Conservation (phyloP, 2,329 filamentous ascomycete species). For the Aspergillus ochraceoroseus region DNA sequence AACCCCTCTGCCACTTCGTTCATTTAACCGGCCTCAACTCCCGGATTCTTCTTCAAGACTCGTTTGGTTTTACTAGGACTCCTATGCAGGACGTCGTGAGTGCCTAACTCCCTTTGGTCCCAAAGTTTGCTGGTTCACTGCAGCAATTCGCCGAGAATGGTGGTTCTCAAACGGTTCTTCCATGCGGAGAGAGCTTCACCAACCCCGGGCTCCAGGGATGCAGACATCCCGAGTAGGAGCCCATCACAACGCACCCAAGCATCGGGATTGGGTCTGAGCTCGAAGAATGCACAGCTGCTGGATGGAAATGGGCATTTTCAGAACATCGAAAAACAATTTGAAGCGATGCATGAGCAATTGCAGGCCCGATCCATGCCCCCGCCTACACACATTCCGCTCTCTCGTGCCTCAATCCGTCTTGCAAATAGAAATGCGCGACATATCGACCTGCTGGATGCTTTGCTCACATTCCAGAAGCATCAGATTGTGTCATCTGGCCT, state of each 20-base stretch:
- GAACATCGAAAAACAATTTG: constrained; percentile 40
- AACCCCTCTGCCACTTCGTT: constrained; percentile 7
- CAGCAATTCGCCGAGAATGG: constrained; percentile 26
- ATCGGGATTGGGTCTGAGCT: constrained; percentile 14
- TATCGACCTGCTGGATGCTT: constrained; percentile 40
- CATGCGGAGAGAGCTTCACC: constrained; percentile 24
- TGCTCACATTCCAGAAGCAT: constrained; percentile 34
- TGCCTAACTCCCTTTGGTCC: background rate
- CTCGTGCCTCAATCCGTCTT: constrained; percentile 22
- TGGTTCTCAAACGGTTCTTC: constrained; percentile 35
- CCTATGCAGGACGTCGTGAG: constrained; percentile 2
- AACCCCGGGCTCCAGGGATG: constrained; percentile 13
- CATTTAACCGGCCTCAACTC: background rate
- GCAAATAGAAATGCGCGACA: constrained; percentile 30
- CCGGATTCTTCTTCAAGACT: background rate
- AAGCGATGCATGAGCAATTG: constrained; percentile 37
- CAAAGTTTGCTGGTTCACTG: background rate
- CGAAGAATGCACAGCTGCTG: constrained; percentile 19
- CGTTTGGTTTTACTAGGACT: background rate
- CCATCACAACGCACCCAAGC: background rate
- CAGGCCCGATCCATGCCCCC: constrained; percentile 28
- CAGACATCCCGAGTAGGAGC: constrained; percentile 6
- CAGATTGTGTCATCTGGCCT: constrained; percentile 22
- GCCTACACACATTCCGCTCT: constrained; percentile 24
- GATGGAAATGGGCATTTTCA: constrained; percentile 33